Percentiles rank a stretch among this genome's conserved stretches.
phyloP scores from a whole-genome alignment of 108 stramenopile genomes.

The Pseudonitzschia delicatissima region DNA sequence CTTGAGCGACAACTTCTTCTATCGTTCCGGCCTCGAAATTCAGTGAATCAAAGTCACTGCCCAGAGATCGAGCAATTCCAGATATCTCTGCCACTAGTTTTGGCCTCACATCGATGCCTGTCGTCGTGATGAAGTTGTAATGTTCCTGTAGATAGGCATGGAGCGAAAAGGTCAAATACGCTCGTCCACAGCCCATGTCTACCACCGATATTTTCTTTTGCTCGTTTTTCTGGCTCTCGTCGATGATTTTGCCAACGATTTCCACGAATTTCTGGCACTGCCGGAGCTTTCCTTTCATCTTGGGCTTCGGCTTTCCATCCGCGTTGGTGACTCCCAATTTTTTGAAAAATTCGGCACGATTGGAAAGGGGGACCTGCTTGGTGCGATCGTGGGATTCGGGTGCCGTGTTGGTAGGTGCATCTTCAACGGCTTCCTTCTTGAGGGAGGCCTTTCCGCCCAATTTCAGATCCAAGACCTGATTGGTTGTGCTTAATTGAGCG shows the following conservation, averaged over 20 bases:
- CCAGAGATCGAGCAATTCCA: slow-evolving; percentile 56
- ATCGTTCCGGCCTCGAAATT: slow-evolving; percentile 66
- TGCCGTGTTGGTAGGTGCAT: not conserved
- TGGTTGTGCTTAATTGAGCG: slow-evolving; percentile 48
- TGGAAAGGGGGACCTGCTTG: slow-evolving; percentile 60
- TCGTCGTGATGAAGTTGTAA: slow-evolving; percentile 37
- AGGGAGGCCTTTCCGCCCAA: not conserved
- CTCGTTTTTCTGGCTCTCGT: slow-evolving; percentile 4
- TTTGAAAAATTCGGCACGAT: slow-evolving; percentile 50
- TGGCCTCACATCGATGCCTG: slow-evolving; percentile 77
- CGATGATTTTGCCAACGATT: slow-evolving; percentile 50
- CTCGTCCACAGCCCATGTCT: slow-evolving; percentile 74
- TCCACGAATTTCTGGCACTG: slow-evolving; percentile 89
- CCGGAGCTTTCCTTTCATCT: slow-evolving; percentile 47
- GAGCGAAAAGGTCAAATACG: slow-evolving; percentile 84
- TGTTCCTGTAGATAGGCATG: slow-evolving; percentile 58
- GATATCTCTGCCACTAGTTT: slow-evolving; percentile 74
- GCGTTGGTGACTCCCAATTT: slow-evolving; percentile 58
- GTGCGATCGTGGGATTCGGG: slow-evolving; percentile 43
- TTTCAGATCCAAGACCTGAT: slow-evolving; percentile 33
- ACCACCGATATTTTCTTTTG: slow-evolving; percentile 41
- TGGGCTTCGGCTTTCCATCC: slow-evolving; percentile 54
- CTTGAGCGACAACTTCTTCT: slow-evolving; percentile 31
- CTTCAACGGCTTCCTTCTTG: slow-evolving; percentile 13
- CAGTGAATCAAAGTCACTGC: slow-evolving; percentile 49